Percentiles rank a stretch among this genome's conserved stretches.
Conservation (phyloP, 495 filamentous ascomycete genomes). For the Elaphomyces granulatus region DNA sequence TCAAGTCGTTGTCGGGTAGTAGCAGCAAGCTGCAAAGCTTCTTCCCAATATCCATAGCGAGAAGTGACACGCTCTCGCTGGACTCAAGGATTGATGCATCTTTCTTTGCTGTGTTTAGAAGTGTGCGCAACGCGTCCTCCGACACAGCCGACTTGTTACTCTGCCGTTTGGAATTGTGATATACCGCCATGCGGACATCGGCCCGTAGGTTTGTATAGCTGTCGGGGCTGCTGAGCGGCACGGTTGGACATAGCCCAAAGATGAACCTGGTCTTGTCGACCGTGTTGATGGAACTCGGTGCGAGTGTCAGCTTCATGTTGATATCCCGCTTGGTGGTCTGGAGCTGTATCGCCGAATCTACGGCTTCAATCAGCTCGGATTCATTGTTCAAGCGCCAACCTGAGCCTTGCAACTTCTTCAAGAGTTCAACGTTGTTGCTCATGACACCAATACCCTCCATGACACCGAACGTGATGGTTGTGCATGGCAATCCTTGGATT, state of each 20-base stretch:
- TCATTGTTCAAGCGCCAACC: slow-evolving; percentile 5
- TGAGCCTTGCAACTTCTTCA: slow-evolving; percentile 3
- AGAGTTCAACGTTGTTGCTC: slow-evolving; percentile 1
- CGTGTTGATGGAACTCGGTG: too few species aligned
- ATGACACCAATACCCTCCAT: slow-evolving; percentile 23
- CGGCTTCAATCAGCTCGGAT: slow-evolving; percentile 6
- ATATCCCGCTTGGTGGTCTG: neutral
- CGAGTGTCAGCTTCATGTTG: neutral
- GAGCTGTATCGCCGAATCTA: slow-evolving; percentile 1
- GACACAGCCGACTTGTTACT: neutral
- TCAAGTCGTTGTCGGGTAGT: slow-evolving; percentile 17
- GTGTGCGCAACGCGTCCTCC: slow-evolving; percentile 7
- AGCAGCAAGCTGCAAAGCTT: slow-evolving; percentile 21
- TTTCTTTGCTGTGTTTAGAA: slow-evolving; percentile 9
- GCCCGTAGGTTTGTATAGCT: slow-evolving; percentile 9
- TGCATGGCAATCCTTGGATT: slow-evolving; percentile 21
- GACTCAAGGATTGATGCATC: slow-evolving; percentile 7
- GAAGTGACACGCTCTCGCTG: slow-evolving; percentile 10
- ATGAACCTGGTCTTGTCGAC: slow-evolving; percentile 15
- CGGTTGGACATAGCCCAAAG: slow-evolving; percentile 20
- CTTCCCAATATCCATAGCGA: slow-evolving; percentile 18
- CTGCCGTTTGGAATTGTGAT: neutral
- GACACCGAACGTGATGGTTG: slow-evolving; percentile 28
- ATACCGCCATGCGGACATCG: slow-evolving; percentile 3
- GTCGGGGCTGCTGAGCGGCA: slow-evolving; percentile 17